phyloP scores from a whole-genome alignment of 2,329 filamentous ascomycete genomes.

The Nakataea oryzae region DNA sequence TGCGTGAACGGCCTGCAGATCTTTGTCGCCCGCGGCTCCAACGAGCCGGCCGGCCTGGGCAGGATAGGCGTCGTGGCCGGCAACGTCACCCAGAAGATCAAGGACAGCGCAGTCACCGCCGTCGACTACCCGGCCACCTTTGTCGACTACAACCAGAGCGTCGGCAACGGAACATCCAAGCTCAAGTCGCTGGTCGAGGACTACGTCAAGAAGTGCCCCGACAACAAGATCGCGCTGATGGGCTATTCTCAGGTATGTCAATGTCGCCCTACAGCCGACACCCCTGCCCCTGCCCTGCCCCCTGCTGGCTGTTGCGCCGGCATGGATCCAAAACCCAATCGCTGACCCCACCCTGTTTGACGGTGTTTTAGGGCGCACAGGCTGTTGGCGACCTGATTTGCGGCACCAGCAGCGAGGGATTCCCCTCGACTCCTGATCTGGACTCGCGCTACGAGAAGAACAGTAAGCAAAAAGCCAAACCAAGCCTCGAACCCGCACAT shows the following conservation, averaged over 20 bases:
- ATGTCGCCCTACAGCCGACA: too few species aligned
- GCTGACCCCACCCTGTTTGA: background rate
- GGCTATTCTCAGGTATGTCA: constrained; percentile 12
- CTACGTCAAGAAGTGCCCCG: constrained; percentile 11
- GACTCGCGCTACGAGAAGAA: background rate
- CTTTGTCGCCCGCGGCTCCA: constrained; percentile 14
- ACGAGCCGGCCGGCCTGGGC: constrained; percentile 11
- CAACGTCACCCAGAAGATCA: constrained; percentile 11
- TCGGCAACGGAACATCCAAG: constrained; percentile 8
- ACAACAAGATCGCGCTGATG: constrained; percentile 14
- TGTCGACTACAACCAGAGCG: constrained; percentile 10
- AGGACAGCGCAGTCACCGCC: constrained; percentile 11
- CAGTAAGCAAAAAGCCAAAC: background rate
- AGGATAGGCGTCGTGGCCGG: constrained; percentile 13
- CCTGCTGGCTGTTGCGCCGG: too few species aligned
- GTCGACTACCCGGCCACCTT: constrained; percentile 16
- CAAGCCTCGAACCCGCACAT: background rate
- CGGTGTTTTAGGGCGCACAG: constrained; percentile 10
- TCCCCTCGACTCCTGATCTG: background rate
- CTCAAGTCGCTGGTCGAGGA: constrained; percentile 9
- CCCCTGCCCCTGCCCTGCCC: background rate
- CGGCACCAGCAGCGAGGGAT: background rate
- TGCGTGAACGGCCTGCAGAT: constrained; percentile 13
- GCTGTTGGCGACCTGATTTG: constrained; percentile 11
- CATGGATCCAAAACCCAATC: too few species aligned